Percentiles rank a stretch among this genome's conserved stretches.
These are phyloP conservation scores for Phlyctochytrium planicorne DNA, from an alignment of 192 early-diverging fungal genomes.

Conservation along the genomic window DNA sequence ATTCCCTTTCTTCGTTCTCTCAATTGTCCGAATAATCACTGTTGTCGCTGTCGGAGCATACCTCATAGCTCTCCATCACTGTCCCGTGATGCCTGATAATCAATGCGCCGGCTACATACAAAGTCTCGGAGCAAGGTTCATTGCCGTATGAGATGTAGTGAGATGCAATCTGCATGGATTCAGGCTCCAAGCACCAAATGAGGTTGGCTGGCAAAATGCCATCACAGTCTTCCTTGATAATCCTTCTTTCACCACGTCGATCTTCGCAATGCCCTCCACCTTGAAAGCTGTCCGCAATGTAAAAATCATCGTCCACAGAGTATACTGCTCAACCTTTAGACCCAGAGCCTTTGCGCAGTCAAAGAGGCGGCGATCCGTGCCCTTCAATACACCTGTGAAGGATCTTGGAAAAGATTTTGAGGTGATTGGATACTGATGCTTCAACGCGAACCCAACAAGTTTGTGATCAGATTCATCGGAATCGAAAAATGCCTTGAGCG, in stretches of 20 bases:
- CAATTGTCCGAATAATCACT: too few relatives aligned
- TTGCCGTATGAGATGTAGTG: slow-evolving; percentile 5
- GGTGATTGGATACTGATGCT: not conserved
- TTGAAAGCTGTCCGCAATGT: too few relatives aligned
- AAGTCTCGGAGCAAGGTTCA: not conserved
- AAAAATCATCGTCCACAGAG: too few relatives aligned
- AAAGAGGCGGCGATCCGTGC: not conserved
- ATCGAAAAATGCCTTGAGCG: not conserved
- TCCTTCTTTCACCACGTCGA: too few relatives aligned
- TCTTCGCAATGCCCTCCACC: too few relatives aligned
- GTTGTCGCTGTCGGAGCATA: not conserved
- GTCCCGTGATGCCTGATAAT: slow-evolving; percentile 2
- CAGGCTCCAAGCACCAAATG: slow-evolving; percentile 5
- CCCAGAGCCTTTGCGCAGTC: not conserved
- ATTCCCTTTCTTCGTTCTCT: too few relatives aligned
- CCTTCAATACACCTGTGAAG: not conserved
- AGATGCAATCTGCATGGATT: not conserved
- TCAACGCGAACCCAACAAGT: not conserved
- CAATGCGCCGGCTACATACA: slow-evolving; percentile 2
- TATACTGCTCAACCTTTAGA: not conserved
- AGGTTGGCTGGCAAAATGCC: not conserved
- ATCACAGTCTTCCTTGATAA: too few relatives aligned
- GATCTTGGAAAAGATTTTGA: not conserved
- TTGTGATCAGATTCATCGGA: not conserved
- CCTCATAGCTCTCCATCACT: not conserved